Evolutionary conservation across 306 rosid species (phyloP).

Genomic region (Gastrolobium bilobum): DNA sequence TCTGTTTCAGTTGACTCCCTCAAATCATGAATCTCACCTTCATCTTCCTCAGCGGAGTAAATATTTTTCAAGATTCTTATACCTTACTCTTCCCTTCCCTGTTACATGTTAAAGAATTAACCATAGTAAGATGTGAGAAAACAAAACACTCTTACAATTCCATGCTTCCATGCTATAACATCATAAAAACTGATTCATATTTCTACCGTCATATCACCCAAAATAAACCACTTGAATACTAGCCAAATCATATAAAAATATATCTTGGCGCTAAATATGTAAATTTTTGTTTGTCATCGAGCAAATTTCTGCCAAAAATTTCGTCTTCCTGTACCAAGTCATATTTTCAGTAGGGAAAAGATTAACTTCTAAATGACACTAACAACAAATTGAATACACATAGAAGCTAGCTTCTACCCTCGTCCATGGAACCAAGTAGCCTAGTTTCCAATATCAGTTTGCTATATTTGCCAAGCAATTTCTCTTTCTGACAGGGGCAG

Average conservation of each 20-base stretch:
- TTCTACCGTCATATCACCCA: conserved; percentile 9
- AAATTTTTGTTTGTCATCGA: background rate
- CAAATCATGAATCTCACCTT: no score
- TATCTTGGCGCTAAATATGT: conserved; percentile 12
- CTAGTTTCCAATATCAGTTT: background rate
- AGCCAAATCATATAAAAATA: conserved; percentile 24
- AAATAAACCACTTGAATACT: background rate
- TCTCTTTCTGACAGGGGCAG: background rate
- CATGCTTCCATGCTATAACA: background rate
- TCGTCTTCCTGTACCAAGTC: background rate
- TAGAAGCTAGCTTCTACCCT: conserved; percentile 1
- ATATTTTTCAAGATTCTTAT: no score
- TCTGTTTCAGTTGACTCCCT: no score
- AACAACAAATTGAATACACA: background rate
- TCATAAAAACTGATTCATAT: conserved; percentile 14
- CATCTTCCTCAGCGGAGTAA: no score
- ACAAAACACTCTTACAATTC: background rate
- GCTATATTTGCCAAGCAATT: background rate
- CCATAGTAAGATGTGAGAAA: no score
- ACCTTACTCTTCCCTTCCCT: no score
- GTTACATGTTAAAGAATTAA: no score
- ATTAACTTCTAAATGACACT: conserved; percentile 12
- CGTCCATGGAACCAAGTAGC: background rate
- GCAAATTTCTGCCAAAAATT: background rate
- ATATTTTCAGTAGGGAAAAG: conserved; percentile 10